Evolutionary conservation across 352 stramenopile genomes (phyloP), one percentile per base, ranked within the genome.

Genomic region (Globisporangium nodosum): DNA sequence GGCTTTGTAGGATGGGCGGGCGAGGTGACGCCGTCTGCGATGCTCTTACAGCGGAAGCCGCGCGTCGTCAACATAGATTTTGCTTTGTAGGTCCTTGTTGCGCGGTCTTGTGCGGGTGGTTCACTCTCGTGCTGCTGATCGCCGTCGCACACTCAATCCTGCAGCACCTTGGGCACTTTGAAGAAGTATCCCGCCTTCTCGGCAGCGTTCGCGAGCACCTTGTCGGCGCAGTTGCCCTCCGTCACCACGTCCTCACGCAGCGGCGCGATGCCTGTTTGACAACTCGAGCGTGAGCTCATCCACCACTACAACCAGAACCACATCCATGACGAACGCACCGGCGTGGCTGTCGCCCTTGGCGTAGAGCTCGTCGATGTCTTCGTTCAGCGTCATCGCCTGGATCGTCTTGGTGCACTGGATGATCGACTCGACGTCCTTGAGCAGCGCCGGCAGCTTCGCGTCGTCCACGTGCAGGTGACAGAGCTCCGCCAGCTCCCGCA

Each of bases 341-440:
- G 69, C 61, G 52, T 89, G 73, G 31, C 77, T 78, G 53, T 76
- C 73, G 59, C 66, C 79, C 47, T 78, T 88, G 33, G 77, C 73
- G 53, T 94, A 94, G 35, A 94, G 60, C 21, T 91, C 79, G 60
- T 92, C 77, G n/a, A 94, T 87, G 63, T 90, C 86, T 43, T 87
- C 81, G 57, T 87, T 64, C 35, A 94, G 52, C 48, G 85, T 94
- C 65, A 92, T 76, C 33, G 76, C 82, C 58, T 94, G 85, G 52
- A 94, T 87, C 31, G 80, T 90, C 66, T 88, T 90, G 52, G 85
- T 90, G 76, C 85, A 94, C 54, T 94, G 85, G 51, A 94, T 92
- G 49, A 94, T 94, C 27, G 81, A 85, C 66, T 92, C 82, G 6
- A 94, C 85, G 54, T 89, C 85, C 42, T 87, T 85, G 30, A 94